Percentiles rank a stretch among this genome's conserved stretches.
Conservation (phyloP, 2,329 filamentous ascomycete genomes). For the Septoria linicola region DNA sequence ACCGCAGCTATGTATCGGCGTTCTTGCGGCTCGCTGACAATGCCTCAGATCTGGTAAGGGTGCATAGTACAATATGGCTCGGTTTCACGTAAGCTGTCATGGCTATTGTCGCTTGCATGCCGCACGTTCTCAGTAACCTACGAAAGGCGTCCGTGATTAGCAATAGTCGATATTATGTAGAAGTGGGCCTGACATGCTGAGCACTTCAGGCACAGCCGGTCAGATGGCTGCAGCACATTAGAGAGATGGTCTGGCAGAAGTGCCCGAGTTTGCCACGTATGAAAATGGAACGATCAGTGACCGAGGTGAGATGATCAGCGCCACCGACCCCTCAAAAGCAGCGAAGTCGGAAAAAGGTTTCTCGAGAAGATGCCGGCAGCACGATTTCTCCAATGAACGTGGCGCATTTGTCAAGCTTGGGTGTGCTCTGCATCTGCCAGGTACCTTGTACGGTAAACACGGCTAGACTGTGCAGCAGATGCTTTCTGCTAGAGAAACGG, state of each 20-base stretch:
- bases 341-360: constrained; percentile 10
- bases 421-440: not conserved
- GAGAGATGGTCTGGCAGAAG: too few species aligned
- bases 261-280: constrained; percentile 14
- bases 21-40: constrained; percentile 6
- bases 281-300: not conserved
- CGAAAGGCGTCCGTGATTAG: too few species aligned
- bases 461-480: not conserved
- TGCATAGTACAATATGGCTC: not conserved
- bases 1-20: not conserved
- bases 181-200: too few species aligned
- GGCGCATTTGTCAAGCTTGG: constrained; percentile 2
- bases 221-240: too few species aligned
- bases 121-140: too few species aligned
- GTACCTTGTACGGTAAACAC: constrained; percentile 2
- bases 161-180: too few species aligned
- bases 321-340: constrained; percentile 10
- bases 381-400: constrained; percentile 1
- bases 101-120: too few species aligned
- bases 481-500: constrained; percentile 8
- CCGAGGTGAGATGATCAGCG: constrained; percentile 13
- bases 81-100: not conserved
- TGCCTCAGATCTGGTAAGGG: not conserved
- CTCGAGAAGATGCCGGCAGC: constrained; percentile 3
- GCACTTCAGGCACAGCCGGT: too few species aligned